These are phyloP conservation scores for Chrysopogon serrulatus DNA, from an alignment of 176 grass and related monocot species.

Conservation along the genomic window DNA sequence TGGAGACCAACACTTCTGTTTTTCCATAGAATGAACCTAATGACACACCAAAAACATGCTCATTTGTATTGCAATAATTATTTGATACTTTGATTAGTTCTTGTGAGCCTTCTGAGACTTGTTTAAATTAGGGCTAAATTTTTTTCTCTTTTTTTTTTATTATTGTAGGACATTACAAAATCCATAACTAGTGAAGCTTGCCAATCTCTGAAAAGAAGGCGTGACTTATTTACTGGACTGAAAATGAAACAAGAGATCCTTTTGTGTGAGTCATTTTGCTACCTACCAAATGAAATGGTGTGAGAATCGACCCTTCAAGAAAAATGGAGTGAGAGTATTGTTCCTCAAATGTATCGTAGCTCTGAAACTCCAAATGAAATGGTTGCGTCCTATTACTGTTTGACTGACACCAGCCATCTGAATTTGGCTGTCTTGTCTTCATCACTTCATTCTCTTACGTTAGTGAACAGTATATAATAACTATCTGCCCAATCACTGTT, in stretches of 20 bases:
- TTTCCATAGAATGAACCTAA: not conserved
- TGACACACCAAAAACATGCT: slow-evolving; percentile 2
- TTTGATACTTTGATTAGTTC: not conserved
- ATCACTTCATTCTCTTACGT: not conserved
- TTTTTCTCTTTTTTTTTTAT: slow-evolving; percentile 26
- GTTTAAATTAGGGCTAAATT: slow-evolving; percentile 8
- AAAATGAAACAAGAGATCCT: slow-evolving; percentile 96
- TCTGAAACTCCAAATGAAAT: slow-evolving; percentile 3
- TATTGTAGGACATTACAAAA: slow-evolving; percentile 84
- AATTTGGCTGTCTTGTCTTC: not conserved
- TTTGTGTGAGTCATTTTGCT: slow-evolving; percentile 66
- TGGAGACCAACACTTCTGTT: not conserved
- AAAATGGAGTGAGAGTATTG: not conserved
- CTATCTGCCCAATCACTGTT: not conserved
- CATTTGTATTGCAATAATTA: not conserved
- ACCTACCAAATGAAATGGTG: not conserved
- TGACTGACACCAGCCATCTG: not conserved
- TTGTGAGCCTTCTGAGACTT: slow-evolving; percentile 2
- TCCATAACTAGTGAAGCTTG: slow-evolving; percentile 78
- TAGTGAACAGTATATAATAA: not conserved
- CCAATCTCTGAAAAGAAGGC: slow-evolving; percentile 82
- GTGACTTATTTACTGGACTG: slow-evolving; percentile 79
- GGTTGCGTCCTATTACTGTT: not conserved
- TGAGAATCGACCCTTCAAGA: no score
- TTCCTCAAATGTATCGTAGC: not conserved